Base-by-base conservation (phyloP, 805 yeast species). In the Jamesozyma jinghongensis region DNA sequence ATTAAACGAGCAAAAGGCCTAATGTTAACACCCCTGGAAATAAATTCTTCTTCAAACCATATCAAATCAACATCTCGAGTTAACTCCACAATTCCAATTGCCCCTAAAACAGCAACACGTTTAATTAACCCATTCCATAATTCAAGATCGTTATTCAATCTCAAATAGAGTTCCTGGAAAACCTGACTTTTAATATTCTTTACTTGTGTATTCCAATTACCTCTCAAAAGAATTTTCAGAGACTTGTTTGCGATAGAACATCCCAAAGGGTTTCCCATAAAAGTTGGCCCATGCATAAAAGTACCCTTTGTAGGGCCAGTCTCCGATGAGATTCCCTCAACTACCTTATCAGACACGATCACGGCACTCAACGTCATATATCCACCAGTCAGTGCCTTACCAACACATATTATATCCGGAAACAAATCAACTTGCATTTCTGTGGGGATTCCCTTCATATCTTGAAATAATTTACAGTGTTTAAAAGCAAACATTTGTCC, bases 401-500 rank as follows among this genome's bases (percentile, higher is more conserved):
- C 61, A 19, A 52, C 51, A 16, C 56, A 49, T 26, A 55, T 30
- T 19, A 55, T 52, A 41, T 55, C 59, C 7, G 60, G 62, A 27
- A 38, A 44, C 10, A 55, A 50, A 19, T 48, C 52, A 11, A 46
- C 39, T 17, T 44, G 47, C 17, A 40, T 25, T 18, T 45, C 38
- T 4, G 36, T 12, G 2, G 48, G 45, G 32, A 49, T 37, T 6
- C 32, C 32, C 22, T 34, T 17, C 16, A 30, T 19, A 2, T 45
- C 43, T 39, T 50, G 52, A 19, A 48, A 50, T n/a, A 28, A 29
- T 19, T 34, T 43, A 19, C 57, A 46, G 43, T 65, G 66, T 26
- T 65, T 63, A 41, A 55, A 62, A 0, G 66, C 68, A 53, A 63
- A 60, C 25, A 55, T 47, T 34, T 57, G 56, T n/a, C 68, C 68